Conservation (phyloP, 495 filamentous ascomycete species). For the Pseudevernia furfuracea region DNA sequence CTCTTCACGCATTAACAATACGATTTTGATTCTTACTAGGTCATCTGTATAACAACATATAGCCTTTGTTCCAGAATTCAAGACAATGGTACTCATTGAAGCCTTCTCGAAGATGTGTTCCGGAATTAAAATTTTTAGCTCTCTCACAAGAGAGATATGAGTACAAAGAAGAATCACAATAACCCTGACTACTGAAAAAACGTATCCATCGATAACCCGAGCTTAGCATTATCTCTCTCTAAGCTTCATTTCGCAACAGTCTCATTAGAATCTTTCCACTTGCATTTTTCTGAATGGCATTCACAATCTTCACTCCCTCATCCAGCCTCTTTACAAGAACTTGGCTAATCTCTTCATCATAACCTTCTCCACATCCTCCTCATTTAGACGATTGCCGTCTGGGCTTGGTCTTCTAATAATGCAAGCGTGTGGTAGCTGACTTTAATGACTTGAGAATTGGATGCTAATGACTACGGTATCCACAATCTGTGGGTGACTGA, state of each 20-base stretch:
- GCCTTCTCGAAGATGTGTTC: no score
- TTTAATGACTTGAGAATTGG: slow-evolving; percentile 37
- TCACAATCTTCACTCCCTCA: slow-evolving; percentile 60
- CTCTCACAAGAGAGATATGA: not conserved
- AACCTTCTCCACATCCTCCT: slow-evolving; percentile 52
- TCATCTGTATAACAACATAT: no score
- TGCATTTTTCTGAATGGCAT: slow-evolving; percentile 64
- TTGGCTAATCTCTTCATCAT: slow-evolving; percentile 51
- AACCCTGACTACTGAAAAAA: not conserved
- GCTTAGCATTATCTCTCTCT: slow-evolving; percentile 9
- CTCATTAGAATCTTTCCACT: slow-evolving; percentile 72
- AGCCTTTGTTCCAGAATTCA: not conserved
- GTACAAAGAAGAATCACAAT: not conserved
- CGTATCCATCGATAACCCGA: not conserved
- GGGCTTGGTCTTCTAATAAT: slow-evolving; percentile 45
- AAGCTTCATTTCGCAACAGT: slow-evolving; percentile 44
- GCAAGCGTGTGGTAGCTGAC: slow-evolving; percentile 64
- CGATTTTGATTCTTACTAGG: no score
- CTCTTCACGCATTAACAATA: not conserved
- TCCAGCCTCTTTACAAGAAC: slow-evolving; percentile 55
- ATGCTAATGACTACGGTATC: slow-evolving; percentile 77
- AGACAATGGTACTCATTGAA: not conserved
- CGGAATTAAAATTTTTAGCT: no score
- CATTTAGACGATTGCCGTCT: slow-evolving; percentile 37
- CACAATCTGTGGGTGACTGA: slow-evolving; percentile 58